phyloP scores from a whole-genome alignment of 2,329 filamentous ascomycete genomes.

The Cytospora leucostoma region DNA sequence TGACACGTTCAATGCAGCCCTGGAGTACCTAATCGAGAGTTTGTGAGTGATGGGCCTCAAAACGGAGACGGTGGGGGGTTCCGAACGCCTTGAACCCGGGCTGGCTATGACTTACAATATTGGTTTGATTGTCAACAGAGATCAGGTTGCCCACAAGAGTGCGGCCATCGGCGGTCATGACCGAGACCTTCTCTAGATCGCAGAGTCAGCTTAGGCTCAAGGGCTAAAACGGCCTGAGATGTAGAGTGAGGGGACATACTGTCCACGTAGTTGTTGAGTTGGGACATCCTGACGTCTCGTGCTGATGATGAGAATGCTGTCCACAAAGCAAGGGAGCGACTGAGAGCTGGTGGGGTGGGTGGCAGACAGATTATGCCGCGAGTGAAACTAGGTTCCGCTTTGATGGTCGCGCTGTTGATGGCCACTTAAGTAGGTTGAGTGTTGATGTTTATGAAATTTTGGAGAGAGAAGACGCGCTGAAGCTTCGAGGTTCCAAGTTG shows the following conservation, averaged over 20 bases:
- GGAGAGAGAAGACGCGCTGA: neutral
- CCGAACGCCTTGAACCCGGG: neutral
- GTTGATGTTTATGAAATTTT: slow-evolving; percentile 21
- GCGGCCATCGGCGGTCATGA: slow-evolving; percentile 90
- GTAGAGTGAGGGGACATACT: slow-evolving; percentile 31
- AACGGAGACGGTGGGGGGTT: neutral
- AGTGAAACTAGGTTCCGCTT: neutral
- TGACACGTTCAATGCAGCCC: slow-evolving; percentile 84
- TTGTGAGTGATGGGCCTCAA: neutral
- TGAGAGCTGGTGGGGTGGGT: neutral
- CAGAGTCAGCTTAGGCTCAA: neutral
- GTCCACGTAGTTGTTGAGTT: slow-evolving; percentile 37
- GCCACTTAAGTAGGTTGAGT: neutral
- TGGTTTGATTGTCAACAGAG: slow-evolving; percentile 88
- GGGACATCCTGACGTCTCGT: slow-evolving; percentile 30
- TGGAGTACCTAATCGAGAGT: slow-evolving; percentile 64
- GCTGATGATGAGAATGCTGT: neutral
- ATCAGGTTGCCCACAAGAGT: slow-evolving; percentile 81
- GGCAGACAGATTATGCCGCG: neutral
- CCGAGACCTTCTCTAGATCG: slow-evolving; percentile 77
- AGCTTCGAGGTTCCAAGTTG: neutral
- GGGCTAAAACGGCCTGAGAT: neutral
- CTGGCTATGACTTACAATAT: slow-evolving; percentile 59
- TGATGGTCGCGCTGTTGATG: neutral
- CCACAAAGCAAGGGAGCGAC: neutral